Conservation (phyloP, 352 stramenopile species). For the Aphanomyces astaci region DNA sequence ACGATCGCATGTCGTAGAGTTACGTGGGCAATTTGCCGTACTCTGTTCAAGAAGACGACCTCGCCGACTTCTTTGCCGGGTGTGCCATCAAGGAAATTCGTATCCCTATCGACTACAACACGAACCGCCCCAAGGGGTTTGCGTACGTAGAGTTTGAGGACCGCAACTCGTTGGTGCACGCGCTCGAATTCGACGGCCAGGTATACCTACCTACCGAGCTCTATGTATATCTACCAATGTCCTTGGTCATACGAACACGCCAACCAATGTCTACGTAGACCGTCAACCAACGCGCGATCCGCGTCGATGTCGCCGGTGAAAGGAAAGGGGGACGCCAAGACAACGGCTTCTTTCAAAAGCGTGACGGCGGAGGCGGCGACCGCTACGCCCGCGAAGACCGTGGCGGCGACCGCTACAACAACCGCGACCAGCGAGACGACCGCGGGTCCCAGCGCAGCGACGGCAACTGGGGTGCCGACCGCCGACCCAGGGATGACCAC, state of each 20-base stretch:
- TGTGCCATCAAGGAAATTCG: constrained; percentile 53
- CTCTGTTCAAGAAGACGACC: constrained; percentile 51
- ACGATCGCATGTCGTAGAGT: constrained; percentile 30
- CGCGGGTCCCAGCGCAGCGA: not conserved
- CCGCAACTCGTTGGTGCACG: constrained; percentile 54
- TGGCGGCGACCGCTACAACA: not conserved
- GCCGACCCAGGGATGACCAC: not conserved
- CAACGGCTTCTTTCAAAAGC: constrained; percentile 46
- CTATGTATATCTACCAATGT: no score
- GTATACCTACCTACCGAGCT: no score
- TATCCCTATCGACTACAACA: constrained; percentile 52
- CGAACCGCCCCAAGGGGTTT: constrained; percentile 69
- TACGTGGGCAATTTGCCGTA: constrained; percentile 81
- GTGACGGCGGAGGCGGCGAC: constrained; percentile 28
- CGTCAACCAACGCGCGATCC: constrained; percentile 40
- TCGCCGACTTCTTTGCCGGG: constrained; percentile 52
- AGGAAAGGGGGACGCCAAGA: constrained; percentile 38
- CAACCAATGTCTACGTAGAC: constrained; percentile 26
- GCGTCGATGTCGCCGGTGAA: constrained; percentile 66
- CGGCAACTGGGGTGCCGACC: not conserved
- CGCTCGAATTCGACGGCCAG: constrained; percentile 52
- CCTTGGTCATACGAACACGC: no score
- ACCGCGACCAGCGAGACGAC: constrained; percentile 10
- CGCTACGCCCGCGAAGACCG: constrained; percentile 16
- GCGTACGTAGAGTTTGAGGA: constrained; percentile 78